Conservation (phyloP, 2,329 filamentous ascomycete genomes). For the Akanthomyces uredinophilus region DNA sequence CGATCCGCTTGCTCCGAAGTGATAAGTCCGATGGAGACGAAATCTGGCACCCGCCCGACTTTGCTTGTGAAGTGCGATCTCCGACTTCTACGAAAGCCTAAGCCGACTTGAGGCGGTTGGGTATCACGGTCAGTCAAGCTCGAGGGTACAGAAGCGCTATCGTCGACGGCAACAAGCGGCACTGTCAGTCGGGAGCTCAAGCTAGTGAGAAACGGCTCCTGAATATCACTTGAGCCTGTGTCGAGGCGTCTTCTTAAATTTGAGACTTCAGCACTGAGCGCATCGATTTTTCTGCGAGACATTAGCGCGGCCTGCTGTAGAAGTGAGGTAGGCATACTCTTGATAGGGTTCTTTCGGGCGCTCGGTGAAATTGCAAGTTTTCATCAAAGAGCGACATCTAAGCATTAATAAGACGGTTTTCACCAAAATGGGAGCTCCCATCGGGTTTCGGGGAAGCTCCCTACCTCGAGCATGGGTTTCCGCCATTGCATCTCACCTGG, state of each 20-base stretch:
- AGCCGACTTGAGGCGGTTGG: not conserved
- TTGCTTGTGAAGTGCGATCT: constrained; percentile 18
- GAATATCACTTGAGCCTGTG: not conserved
- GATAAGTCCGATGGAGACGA: constrained; percentile 20
- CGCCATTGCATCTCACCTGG: constrained; percentile 23
- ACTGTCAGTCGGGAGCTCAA: not conserved
- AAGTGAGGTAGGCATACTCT: constrained; percentile 13
- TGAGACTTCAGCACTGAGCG: not conserved
- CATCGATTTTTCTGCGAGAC: constrained; percentile 19
- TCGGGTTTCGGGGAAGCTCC: not conserved
- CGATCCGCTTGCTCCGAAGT: constrained; percentile 20
- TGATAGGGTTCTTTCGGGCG: constrained; percentile 21
- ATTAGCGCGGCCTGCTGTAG: not conserved
- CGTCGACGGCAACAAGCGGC: not conserved
- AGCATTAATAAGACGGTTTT: not conserved
- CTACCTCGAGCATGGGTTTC: constrained; percentile 24
- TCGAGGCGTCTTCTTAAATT: not conserved
- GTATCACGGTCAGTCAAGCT: not conserved
- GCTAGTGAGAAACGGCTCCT: not conserved
- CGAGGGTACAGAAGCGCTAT: not conserved
- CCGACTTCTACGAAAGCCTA: not conserved
- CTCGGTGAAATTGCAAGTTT: constrained; percentile 21
- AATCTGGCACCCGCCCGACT: constrained; percentile 17
- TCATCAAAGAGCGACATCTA: constrained; percentile 22
- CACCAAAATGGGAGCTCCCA: too few species aligned